A percentile compares a stretch with the other conserved stretches of the same genome.
These are phyloP conservation scores for Cryphonectria japonica DNA, from an alignment of 2,329 filamentous ascomycete genomes.

Conservation along the genomic window DNA sequence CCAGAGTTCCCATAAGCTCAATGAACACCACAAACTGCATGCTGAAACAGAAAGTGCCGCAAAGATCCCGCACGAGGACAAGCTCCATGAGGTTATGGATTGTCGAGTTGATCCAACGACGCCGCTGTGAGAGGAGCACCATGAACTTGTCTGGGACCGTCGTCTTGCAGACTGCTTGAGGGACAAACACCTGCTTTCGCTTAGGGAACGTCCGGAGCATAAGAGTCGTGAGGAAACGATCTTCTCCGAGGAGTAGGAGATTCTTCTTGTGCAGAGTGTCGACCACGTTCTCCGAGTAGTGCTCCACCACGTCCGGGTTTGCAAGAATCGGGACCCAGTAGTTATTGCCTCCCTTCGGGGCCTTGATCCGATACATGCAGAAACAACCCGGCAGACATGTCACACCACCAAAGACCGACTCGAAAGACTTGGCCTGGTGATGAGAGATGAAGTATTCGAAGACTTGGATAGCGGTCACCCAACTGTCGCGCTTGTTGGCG, in stretches of 20 bases:
- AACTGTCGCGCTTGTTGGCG: constrained; percentile 92
- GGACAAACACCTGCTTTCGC: constrained; percentile 97
- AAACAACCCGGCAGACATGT: constrained; percentile 98
- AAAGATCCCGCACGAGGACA: constrained; percentile 91
- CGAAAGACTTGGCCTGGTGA: constrained; percentile 94
- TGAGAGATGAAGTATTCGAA: constrained; percentile 99
- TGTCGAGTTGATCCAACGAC: constrained; percentile 99
- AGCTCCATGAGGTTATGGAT: constrained; percentile 99
- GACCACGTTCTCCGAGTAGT: constrained; percentile 98
- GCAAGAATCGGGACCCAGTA: constrained; percentile 99
- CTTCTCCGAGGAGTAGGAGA: constrained; percentile 85
- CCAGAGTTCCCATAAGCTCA: constrained; percentile 90
- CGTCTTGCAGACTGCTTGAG: constrained; percentile 98
- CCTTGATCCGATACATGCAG: constrained; percentile 99
- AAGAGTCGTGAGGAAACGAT: constrained; percentile 92
- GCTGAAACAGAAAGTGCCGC: constrained; percentile 98
- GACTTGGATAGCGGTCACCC: constrained; percentile 98
- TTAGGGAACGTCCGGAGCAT: constrained; percentile 99
- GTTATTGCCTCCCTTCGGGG: constrained; percentile 96
- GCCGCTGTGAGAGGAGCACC: constrained; percentile 89
- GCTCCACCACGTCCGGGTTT: constrained; percentile 97
- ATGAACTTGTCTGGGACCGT: constrained; percentile 92
- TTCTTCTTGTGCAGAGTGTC: constrained; percentile 99
- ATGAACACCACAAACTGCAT: constrained; percentile 99
- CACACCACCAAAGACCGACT: constrained; percentile 98